Base-by-base conservation (phyloP, 2,329 filamentous ascomycete species). In the Graphilbum sp. region DNA sequence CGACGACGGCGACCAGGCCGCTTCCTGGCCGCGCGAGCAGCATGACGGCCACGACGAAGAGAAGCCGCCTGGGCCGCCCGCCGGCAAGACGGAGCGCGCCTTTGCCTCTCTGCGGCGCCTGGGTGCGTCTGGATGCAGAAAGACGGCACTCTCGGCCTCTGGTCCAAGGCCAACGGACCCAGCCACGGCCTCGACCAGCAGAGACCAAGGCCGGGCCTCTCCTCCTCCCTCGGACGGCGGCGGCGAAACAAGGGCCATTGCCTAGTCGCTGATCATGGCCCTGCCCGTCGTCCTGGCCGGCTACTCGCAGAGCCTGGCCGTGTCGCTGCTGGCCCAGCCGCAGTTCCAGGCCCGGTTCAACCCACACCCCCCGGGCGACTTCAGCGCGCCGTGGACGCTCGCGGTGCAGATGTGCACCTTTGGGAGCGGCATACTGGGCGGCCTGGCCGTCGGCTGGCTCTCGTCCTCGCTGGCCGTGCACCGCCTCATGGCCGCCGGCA, bases 281-380 rank as follows among this genome's bases (percentile, higher is more conserved):
- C 35, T 46, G n/a, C 40, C 44, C 2, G 43, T 49, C 12, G 35
- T 49, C 6, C 39, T 46, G 17, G 46, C 48, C 31, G 47, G 47
- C 12, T 51, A 48, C 34, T 40, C 47, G 5, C 48, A 46, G 12
- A 41, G 36, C 15, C 41, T 51, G 6, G 29, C 43, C 11, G 43
- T 49, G 1, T 49, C 47, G 10, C 45, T 50, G 15, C 42, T 50
- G 7, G 44, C 46, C 0, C 48, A 48, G 34, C 46, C 47, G 2
- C 45, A 50, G 20, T 52, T 50, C 31, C 40, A 49, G 25, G 41
- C 32, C 6, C 40, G 47, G 19, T 57, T 52, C 32, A 54, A 53
- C 2, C 41, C 30, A 15, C 32, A 42, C 9, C 34, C 37, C 5
- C 34, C 32, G 33, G 31, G 36, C 12, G 42, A 45, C 35, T 46